These are phyloP conservation scores for Anaeromyces robustus DNA, from an alignment of 192 early-diverging fungal genomes.

Conservation along the genomic window DNA sequence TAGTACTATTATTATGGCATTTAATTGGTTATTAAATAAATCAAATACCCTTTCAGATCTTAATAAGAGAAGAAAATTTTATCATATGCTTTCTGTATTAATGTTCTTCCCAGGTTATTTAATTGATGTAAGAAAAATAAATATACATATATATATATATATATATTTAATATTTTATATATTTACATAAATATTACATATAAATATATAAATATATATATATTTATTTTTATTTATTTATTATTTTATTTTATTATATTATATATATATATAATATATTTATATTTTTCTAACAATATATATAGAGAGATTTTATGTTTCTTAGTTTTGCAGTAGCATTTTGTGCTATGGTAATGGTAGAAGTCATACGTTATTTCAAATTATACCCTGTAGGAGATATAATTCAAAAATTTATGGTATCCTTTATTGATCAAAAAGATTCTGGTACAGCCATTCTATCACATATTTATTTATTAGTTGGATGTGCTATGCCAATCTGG, in stretches of 20 bases:
- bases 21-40: background rate
- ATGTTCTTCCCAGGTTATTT: constrained; percentile 76
- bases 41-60: constrained; percentile 12
- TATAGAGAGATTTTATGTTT: constrained; percentile 52
- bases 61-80: constrained; percentile 70
- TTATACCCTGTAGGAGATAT: constrained; percentile 44
- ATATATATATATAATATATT: no score
- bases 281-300: background rate
- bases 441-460: constrained; percentile 65
- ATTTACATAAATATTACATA: no score
- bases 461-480: constrained; percentile 77
- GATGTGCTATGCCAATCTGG: constrained; percentile 86
- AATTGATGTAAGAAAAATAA: constrained; percentile 47
- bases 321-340: constrained; percentile 70
- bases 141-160: constrained; percentile 1
- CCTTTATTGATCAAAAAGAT: constrained; percentile 77
- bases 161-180: background rate
- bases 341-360: constrained; percentile 50
- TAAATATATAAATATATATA: no score
- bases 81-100: constrained; percentile 61
- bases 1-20: background rate
- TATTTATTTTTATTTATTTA: background rate
- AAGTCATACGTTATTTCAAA: constrained; percentile 63
- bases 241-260: background rate
- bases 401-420: constrained; percentile 53